These are phyloP conservation scores for Teratosphaeria gauchensis DNA, from an alignment of 2,329 filamentous ascomycete genomes.

Conservation along the genomic window DNA sequence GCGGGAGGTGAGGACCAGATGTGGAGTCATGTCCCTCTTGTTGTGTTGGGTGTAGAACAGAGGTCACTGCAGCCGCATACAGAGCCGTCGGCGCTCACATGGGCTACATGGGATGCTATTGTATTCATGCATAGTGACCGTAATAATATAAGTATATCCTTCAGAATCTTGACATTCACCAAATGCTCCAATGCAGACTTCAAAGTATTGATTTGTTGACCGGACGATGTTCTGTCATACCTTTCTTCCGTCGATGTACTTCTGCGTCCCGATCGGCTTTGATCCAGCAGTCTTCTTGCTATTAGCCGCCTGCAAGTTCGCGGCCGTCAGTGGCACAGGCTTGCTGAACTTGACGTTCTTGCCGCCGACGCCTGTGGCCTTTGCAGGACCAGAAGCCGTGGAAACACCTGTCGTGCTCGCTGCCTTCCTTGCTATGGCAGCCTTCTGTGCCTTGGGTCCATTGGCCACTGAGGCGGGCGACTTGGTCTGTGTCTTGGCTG, in stretches of 20 bases:
- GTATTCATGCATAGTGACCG: neutral
- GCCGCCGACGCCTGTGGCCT: neutral
- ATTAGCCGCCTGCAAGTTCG: conserved; percentile 7
- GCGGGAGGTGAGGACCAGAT: neutral
- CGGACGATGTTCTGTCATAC: neutral
- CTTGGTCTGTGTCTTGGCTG: neutral
- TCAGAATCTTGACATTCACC: neutral
- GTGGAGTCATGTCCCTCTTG: neutral
- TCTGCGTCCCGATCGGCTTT: conserved; percentile 19
- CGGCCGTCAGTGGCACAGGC: conserved; percentile 6
- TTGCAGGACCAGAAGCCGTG: neutral
- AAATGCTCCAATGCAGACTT: neutral
- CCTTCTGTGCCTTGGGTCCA: neutral
- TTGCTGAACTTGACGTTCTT: conserved; percentile 1
- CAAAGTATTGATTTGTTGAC: neutral
- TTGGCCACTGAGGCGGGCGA: neutral
- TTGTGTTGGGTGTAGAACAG: neutral
- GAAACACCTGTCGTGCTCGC: neutral
- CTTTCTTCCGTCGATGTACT: conserved; percentile 16
- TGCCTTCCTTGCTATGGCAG: neutral
- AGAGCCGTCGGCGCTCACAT: neutral
- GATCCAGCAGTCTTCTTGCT: conserved; percentile 8
- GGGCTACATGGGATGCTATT: neutral
- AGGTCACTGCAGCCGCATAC: neutral
- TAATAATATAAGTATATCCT: neutral